These are phyloP conservation scores for Oligophagozyma castellii DNA, from an alignment of 1,139 yeast species.

Conservation along the genomic window DNA sequence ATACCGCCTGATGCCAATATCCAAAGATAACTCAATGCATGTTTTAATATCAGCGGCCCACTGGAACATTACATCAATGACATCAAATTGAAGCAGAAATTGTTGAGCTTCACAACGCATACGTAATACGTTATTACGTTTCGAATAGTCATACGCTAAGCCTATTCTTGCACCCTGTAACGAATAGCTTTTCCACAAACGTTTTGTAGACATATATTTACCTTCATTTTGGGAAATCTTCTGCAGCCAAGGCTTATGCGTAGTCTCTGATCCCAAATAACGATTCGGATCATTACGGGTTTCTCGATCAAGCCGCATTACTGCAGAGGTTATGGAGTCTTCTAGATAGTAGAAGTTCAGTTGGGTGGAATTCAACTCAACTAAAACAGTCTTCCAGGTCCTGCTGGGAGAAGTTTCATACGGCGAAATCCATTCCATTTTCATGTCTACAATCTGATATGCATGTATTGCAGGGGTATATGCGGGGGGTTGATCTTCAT, in stretches of 20 bases:
- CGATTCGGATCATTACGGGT: slow-evolving; percentile 11
- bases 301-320: slow-evolving; percentile 7
- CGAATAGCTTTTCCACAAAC: slow-evolving; percentile 42
- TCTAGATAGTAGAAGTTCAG: slow-evolving; percentile 37
- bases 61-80: slow-evolving; percentile 43
- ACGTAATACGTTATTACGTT: slow-evolving; percentile 33
- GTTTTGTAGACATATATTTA: slow-evolving; percentile 23
- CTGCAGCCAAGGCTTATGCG: slow-evolving; percentile 21
- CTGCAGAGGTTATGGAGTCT: slow-evolving; percentile 2
- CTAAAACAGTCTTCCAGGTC: slow-evolving; percentile 47
- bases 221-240: slow-evolving; percentile 17
- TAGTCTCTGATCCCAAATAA: slow-evolving; percentile 14
- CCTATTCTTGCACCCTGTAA: slow-evolving; percentile 57
- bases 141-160: slow-evolving; percentile 44
- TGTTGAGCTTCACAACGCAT: slow-evolving; percentile 57
- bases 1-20: slow-evolving; percentile 40
- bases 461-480: slow-evolving; percentile 49
- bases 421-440: slow-evolving; percentile 55
- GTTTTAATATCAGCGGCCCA: slow-evolving; percentile 41
- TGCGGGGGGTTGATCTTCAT: slow-evolving; percentile 31
- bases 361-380: slow-evolving; percentile 65
- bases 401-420: slow-evolving; percentile 46
- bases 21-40: slow-evolving; percentile 53
- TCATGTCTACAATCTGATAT: slow-evolving; percentile 38
- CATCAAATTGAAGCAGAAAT: slow-evolving; percentile 40